phyloP scores from a whole-genome alignment of 2,329 filamentous ascomycete species.

The Paecilomyces dactylethromorphus region DNA sequence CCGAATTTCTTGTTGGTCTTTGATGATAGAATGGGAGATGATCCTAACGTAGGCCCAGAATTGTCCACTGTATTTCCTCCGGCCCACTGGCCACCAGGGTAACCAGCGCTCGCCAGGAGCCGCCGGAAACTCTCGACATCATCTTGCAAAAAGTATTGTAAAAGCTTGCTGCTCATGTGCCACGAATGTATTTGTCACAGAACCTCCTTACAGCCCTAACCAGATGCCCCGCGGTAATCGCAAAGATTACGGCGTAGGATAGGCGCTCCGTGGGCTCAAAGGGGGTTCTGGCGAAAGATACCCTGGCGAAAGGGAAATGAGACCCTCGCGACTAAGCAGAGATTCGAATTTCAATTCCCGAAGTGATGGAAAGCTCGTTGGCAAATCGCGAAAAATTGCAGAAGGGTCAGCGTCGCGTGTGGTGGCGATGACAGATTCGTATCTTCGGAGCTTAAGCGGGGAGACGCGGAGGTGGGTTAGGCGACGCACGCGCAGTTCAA shows the following conservation, averaged over 20 bases:
- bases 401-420: constrained; percentile 1
- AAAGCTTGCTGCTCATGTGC: constrained; percentile 94
- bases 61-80: constrained; percentile 24
- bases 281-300: constrained; percentile 16
- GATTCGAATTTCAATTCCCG: background rate
- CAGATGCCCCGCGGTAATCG: constrained; percentile 84
- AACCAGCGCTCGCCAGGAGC: constrained; percentile 68
- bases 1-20: constrained; percentile 40
- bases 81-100: constrained; percentile 33
- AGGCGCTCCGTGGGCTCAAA: constrained; percentile 48
- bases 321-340: constrained; percentile 6
- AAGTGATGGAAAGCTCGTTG: background rate
- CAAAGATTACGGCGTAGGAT: constrained; percentile 82
- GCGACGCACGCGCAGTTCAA: constrained; percentile 2
- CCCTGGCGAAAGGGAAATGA: constrained; percentile 3
- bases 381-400: constrained; percentile 3
- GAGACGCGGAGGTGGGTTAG: constrained; percentile 2
- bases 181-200: constrained; percentile 25
- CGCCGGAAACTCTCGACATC: constrained; percentile 93
- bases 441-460: background rate
- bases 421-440: constrained; percentile 6
- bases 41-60: constrained; percentile 20
- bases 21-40: constrained; percentile 32
- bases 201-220: constrained; percentile 49
- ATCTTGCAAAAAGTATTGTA: constrained; percentile 95